Evolutionary conservation across 768 basidiomycete species (phyloP).

Genomic region (Amanita muscaria): DNA sequence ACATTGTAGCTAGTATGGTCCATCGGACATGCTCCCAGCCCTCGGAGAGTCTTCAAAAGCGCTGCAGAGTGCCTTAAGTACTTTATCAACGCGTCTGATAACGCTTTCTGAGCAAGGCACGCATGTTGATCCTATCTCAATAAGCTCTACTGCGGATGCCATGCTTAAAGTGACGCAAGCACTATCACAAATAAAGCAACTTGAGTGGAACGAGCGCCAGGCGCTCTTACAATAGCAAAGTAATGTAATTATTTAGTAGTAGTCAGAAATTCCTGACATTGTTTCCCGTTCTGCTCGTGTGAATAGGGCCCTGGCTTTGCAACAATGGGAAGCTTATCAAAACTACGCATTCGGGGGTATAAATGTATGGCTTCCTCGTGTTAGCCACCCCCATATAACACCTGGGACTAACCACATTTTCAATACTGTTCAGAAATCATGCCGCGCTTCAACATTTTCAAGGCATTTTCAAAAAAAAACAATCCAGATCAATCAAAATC

Average conservation of each 20-base stretch:
- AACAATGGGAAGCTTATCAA: too few species aligned
- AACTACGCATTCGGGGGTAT: too few species aligned
- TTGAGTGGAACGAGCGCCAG: constrained; percentile 41
- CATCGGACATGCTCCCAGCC: not conserved
- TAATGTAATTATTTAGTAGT: too few species aligned
- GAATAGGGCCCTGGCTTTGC: not conserved
- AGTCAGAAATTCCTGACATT: too few species aligned
- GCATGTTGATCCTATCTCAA: constrained; percentile 36
- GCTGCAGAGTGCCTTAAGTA: constrained; percentile 43
- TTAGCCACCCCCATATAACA: not conserved
- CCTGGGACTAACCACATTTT: not conserved
- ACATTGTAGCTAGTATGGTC: not conserved
- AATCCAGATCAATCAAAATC: not conserved
- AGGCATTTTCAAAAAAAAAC: constrained; percentile 7
- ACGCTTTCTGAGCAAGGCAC: constrained; percentile 29
- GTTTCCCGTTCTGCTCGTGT: not conserved
- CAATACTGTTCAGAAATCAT: too few species aligned
- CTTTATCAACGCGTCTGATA: constrained; percentile 42
- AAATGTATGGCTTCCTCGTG: constrained; percentile 10
- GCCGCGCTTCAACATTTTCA: constrained; percentile 22
- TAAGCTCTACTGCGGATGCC: constrained; percentile 58
- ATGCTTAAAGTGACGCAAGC: constrained; percentile 60
- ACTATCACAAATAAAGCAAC: constrained; percentile 46
- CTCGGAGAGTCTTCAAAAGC: constrained; percentile 29
- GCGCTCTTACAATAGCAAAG: constrained; percentile 4